Evolutionary conservation across 2,329 filamentous ascomycete genomes (phyloP), one percentile per base, ranked within the genome.

Genomic region (Epicoccum sorghinum): DNA sequence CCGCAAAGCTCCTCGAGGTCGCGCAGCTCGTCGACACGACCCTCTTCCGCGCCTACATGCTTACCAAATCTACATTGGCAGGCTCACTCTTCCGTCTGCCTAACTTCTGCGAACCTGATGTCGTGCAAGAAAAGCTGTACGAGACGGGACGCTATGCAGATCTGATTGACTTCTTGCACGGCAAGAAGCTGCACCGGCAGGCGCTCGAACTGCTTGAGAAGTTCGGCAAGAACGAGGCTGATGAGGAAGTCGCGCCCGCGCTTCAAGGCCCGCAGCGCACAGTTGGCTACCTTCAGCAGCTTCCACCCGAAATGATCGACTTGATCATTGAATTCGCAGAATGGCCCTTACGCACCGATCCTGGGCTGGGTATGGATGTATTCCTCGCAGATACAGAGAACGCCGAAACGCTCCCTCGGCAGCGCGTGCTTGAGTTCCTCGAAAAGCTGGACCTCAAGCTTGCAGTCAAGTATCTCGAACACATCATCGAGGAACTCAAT

Each of bases 141-240:
- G 91, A 96, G 71, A 91, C 88, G 36, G 90, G 90, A 53, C 86
- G 93, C 29, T 97, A 96, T 75, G 93, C 89, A 46, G 93, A 98
- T 76, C 80, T 99, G 1, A 92, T 99, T n/a, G 93, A 98, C 73
- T 99, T 99, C 71, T 87, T 98, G 63, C 91, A 96, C 67, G 95
- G 95, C 59, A 99, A 99, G 78, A 93, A 89, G 73, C 82, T 98
- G 36, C 95, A 99, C 75, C 86, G 88, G 14, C 88, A 96, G 68
- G 93, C 95, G 0, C 78, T 99, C 14, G 89, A 91, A 61, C 78
- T 97, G 27, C 82, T 99, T 0, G 84, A 86, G 63, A 89, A 88
- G 59, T 97, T 97, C 64, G 93, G 93, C 14, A 84, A 77, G 56
- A 78, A 77, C 37, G 76, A 80, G 53, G 77, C 77, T 1, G 78